phyloP scores from a whole-genome alignment of 768 basidiomycete genomes.

The Auricularia cornea region DNA sequence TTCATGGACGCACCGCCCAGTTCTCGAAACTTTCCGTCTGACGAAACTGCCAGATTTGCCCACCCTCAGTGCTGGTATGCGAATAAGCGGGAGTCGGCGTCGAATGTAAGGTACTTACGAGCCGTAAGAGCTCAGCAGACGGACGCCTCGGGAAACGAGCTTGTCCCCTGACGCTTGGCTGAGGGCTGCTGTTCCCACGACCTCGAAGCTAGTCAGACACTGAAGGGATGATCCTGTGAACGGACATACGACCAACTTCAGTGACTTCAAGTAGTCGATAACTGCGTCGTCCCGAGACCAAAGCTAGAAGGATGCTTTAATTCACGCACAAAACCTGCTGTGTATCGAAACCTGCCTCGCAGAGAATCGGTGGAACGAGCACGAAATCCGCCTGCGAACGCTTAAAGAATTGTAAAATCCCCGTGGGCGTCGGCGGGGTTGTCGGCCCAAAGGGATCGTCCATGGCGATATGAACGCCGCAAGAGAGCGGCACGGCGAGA shows the following conservation, averaged over 20 bases:
- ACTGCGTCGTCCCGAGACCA: background rate
- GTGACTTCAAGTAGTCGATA: no score
- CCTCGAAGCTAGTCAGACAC: no score
- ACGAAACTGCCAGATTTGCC: background rate
- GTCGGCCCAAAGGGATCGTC: background rate
- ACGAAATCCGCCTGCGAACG: background rate
- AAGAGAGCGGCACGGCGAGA: background rate
- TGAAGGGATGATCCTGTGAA: no score
- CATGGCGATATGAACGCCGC: background rate
- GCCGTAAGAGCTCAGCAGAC: background rate
- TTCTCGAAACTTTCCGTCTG: background rate
- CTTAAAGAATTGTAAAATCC: background rate
- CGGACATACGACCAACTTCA: no score
- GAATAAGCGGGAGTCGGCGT: background rate
- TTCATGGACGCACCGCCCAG: background rate
- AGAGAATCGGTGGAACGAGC: background rate
- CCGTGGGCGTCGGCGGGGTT: background rate
- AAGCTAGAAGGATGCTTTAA: background rate
- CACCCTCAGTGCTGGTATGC: background rate
- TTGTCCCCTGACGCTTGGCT: no score
- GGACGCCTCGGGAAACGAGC: no score
- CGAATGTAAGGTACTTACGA: background rate
- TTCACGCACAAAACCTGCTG: background rate
- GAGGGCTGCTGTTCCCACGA: no score
- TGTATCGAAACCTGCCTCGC: background rate